phyloP scores from a whole-genome alignment of 2,329 filamentous ascomycete species.

The Pseudogymnoascus verrucosus region DNA sequence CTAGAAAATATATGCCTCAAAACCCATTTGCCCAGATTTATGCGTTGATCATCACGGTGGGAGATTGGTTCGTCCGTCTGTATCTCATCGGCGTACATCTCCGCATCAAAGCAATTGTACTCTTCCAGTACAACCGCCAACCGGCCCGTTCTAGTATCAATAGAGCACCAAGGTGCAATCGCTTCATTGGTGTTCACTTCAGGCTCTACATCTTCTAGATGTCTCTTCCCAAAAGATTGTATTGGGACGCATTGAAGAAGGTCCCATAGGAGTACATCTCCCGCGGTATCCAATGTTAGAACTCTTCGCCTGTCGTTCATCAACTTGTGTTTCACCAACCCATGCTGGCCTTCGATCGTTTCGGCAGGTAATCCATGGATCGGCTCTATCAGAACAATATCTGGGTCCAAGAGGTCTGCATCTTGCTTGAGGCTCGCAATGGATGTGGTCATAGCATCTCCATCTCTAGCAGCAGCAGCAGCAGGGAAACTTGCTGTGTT shows the following conservation, averaged over 20 bases:
- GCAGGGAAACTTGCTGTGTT: slow-evolving; percentile 72
- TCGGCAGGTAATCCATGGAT: slow-evolving; percentile 64
- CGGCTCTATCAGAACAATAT: slow-evolving; percentile 47
- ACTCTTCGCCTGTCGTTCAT: slow-evolving; percentile 86
- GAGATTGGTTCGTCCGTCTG: slow-evolving; percentile 64
- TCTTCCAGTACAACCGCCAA: slow-evolving; percentile 86
- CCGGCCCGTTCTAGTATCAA: slow-evolving; percentile 87
- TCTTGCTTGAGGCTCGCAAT: slow-evolving; percentile 47
- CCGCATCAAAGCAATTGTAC: slow-evolving; percentile 94
- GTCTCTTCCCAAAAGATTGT: slow-evolving; percentile 85
- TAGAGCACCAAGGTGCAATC: slow-evolving; percentile 91
- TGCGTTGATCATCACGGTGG: slow-evolving; percentile 88
- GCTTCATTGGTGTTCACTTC: slow-evolving; percentile 82
- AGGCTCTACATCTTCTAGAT: slow-evolving; percentile 84
- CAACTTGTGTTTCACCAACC: slow-evolving; percentile 84
- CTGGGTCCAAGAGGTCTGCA: slow-evolving; percentile 45
- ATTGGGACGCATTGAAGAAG: slow-evolving; percentile 81
- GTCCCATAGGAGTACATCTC: slow-evolving; percentile 94
- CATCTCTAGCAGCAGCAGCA: slow-evolving; percentile 37
- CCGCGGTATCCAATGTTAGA: slow-evolving; percentile 86
- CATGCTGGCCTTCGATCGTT: slow-evolving; percentile 90
- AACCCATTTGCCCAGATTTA: slow-evolving; percentile 96
- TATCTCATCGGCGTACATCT: slow-evolving; percentile 91
- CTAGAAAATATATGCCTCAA: slow-evolving; percentile 84
- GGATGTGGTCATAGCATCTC: slow-evolving; percentile 45